Conservation (phyloP, 2,329 filamentous ascomycete species). For the Cladosporium cucumerinum region DNA sequence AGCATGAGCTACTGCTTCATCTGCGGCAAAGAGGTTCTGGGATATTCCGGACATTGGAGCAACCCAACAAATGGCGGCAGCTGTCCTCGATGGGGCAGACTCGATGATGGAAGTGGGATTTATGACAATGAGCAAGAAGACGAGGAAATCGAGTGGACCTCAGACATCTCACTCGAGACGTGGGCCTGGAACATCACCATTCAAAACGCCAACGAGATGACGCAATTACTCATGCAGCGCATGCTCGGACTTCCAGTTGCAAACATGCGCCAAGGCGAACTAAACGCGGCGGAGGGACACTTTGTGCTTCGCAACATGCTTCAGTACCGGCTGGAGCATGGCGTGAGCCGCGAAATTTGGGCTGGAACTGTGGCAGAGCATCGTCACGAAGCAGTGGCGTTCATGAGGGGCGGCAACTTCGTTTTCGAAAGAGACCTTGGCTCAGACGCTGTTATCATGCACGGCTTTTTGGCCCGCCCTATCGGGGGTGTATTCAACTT, state of each 20-base stretch:
- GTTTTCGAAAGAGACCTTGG: background rate
- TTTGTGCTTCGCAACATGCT: background rate
- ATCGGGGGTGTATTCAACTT: background rate
- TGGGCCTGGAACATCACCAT: background rate
- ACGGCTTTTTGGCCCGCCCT: background rate
- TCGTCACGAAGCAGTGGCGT: background rate
- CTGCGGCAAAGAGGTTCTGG: slow-evolving; percentile 5
- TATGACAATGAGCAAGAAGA: background rate
- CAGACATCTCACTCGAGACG: background rate
- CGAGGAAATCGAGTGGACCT: background rate
- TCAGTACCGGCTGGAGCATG: background rate
- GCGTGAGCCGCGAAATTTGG: background rate
- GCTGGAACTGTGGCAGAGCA: background rate
- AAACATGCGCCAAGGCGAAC: background rate
- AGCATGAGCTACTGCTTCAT: slow-evolving; percentile 14
- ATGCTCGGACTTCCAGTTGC: background rate
- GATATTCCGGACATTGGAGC: background rate
- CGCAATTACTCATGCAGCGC: background rate
- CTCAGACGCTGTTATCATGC: background rate
- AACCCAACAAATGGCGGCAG: background rate
- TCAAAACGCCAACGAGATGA: background rate
- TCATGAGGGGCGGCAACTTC: background rate
- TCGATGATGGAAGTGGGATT: background rate
- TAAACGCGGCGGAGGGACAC: background rate
- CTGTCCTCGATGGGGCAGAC: background rate